Evolutionary conservation across 208 protist species (phyloP).

Genomic region (Leishmania tarentolae): DNA sequence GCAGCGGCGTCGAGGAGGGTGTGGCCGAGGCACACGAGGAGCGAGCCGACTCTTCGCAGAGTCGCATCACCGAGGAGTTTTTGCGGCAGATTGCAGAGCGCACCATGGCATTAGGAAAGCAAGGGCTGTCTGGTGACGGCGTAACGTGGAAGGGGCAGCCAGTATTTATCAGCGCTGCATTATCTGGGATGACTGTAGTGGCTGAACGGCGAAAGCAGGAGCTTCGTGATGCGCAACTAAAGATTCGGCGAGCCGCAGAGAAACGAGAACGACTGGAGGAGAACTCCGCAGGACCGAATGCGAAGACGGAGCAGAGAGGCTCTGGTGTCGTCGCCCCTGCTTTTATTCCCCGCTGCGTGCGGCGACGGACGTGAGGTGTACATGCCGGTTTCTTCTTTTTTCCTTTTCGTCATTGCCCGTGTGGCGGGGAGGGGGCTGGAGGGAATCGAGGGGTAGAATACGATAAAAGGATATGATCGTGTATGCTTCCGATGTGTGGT

Average conservation of each 20-base stretch:
- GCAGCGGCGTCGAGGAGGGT: background rate
- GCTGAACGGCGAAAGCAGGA: constrained; percentile 56
- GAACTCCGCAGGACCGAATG: constrained; percentile 2
- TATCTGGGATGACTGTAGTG: constrained; percentile 52
- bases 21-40: background rate
- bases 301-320: background rate
- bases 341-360: constrained; percentile 65
- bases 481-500: background rate
- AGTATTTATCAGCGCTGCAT: constrained; percentile 49
- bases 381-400: background rate
- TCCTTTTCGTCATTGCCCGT: background rate
- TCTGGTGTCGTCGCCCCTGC: constrained; percentile 13
- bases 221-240: constrained; percentile 43
- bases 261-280: constrained; percentile 23
- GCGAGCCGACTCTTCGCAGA: constrained; percentile 4
- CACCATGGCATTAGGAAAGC: constrained; percentile 33
- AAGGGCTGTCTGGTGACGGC: background rate
- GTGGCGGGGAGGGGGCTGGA: background rate
- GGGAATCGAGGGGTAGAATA: background rate
- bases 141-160: constrained; percentile 49
- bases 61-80: constrained; percentile 4
- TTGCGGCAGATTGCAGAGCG: constrained; percentile 17
- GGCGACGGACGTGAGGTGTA: constrained; percentile 28
- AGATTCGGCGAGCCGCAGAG: constrained; percentile 27
- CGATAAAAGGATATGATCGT: background rate